These are phyloP conservation scores for Salix dunnii DNA, from an alignment of 345 rosid species.

Conservation along the genomic window DNA sequence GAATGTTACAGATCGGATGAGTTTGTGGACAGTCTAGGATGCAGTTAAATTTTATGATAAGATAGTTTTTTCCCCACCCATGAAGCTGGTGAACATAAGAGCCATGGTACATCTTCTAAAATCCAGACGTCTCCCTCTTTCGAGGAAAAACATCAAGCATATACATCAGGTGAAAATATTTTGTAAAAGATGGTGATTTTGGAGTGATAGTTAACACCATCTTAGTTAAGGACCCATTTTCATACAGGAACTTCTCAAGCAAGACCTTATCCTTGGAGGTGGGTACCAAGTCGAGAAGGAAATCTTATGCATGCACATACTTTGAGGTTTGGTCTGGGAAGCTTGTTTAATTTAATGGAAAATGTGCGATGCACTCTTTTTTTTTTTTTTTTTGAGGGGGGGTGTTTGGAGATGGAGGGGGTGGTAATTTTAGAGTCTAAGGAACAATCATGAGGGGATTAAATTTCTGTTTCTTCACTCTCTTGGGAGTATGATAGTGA, in stretches of 20 bases:
- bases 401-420: background rate
- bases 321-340: background rate
- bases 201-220: too few species aligned
- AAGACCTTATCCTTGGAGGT: background rate
- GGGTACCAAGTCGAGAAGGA: background rate
- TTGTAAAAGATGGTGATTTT: background rate
- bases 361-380: background rate
- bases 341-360: background rate
- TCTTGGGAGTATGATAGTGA: background rate
- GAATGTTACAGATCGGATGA: background rate
- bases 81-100: background rate
- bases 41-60: background rate
- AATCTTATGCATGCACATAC: background rate
- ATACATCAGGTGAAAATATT: too few species aligned
- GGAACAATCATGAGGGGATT: background rate
- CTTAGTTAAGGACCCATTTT: too few species aligned
- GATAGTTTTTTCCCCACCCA: background rate
- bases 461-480: background rate
- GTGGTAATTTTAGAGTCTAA: background rate
- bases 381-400: too few species aligned
- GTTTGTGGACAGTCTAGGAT: background rate
- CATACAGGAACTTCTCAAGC: background rate
- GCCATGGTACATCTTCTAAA: background rate
- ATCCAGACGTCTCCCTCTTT: background rate
- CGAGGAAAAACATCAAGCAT: background rate